Evolutionary conservation across 805 yeast species (phyloP).

Genomic region (Starmerella khaoyaiensis): DNA sequence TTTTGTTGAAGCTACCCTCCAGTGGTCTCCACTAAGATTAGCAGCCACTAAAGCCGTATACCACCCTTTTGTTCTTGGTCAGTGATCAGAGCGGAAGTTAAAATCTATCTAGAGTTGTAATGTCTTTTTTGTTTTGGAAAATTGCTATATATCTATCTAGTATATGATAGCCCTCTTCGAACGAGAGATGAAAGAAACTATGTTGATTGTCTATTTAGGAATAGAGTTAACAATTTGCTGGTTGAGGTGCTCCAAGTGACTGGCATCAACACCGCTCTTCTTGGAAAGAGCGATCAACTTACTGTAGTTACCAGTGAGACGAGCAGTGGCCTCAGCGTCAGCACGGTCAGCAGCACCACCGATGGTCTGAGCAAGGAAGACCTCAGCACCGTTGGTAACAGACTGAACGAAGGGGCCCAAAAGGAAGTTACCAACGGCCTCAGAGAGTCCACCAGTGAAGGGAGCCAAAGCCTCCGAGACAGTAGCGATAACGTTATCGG

Average conservation of each 20-base stretch:
- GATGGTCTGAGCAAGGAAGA: slow-evolving; percentile 19
- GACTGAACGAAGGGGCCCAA: slow-evolving; percentile 27
- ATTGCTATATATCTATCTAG: too few species aligned
- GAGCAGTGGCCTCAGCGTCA: slow-evolving; percentile 12
- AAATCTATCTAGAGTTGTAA: too few species aligned
- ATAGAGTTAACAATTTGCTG: slow-evolving; percentile 13
- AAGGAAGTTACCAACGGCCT: slow-evolving; percentile 16
- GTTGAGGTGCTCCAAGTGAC: slow-evolving; percentile 14
- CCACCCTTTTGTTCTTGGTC: slow-evolving; percentile 24
- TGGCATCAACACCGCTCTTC: slow-evolving; percentile 17
- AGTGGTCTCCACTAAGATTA: slow-evolving; percentile 52
- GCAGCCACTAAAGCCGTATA: slow-evolving; percentile 28
- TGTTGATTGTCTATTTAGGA: too few species aligned
- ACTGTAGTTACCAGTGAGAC: slow-evolving; percentile 19
- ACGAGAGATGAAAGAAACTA: too few species aligned
- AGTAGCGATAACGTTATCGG: slow-evolving; percentile 24
- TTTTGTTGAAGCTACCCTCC: slow-evolving; percentile 48
- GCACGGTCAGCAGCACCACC: slow-evolving; percentile 18
- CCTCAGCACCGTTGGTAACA: slow-evolving; percentile 26
- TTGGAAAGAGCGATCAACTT: slow-evolving; percentile 14
- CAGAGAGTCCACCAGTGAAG: slow-evolving; percentile 16
- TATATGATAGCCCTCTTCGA: too few species aligned
- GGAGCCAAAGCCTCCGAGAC: slow-evolving; percentile 16
- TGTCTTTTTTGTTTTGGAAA: too few species aligned
- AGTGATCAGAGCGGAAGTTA: neutral